Base-by-base conservation (phyloP, 805 yeast genomes). In the Lachancea dasiensis region DNA sequence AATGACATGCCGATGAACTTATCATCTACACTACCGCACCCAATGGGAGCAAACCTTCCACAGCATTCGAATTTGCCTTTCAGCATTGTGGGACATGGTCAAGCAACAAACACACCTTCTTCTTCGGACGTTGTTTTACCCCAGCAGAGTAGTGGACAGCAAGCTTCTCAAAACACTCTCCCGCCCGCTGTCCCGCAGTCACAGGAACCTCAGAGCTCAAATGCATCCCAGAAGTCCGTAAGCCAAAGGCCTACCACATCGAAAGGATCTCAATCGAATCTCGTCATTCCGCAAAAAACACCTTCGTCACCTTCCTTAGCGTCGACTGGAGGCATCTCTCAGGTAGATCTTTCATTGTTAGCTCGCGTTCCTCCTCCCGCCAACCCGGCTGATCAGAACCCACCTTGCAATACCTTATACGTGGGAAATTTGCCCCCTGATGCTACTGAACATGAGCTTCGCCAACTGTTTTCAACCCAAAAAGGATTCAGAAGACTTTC, bases 361-460 rank as follows among this genome's bases (percentile, higher is more conserved):
- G 87, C 90, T 0, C 65, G 86, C 47, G 87, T 84, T 21, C 94
- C 92, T 10, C 87, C 90, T 4, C 95, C 94, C 5, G 95, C 95
- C 1, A 90, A 90, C 54, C 98, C 98, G 5, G 97, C 98, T 2
- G 98, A 92, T 62, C 98, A 92, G 64, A 92, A 92, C 57, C 97
- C 98, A 3, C 98, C 98, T 6, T 92, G 98, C 65, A 92, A 92
- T 60, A 92, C 98, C 0, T 68, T 92, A 40, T 92, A 92, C 54
- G 98, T 92, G 33, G 98, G 98, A 14, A 92, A 92, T 60, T 70
- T 92, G 53, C 97, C 98, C 3, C 95, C 95, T 13, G 96, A 92
- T 67, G 95, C 97, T 2, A 81, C 94, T 2, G 98, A 92, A 58
- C 82, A 81, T 40, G 98, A 92, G 60, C 73, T 92, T 46, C 77